Base-by-base conservation (phyloP, 202 grass and related monocot genomes). In the Dendrocalamus latiflorus region DNA sequence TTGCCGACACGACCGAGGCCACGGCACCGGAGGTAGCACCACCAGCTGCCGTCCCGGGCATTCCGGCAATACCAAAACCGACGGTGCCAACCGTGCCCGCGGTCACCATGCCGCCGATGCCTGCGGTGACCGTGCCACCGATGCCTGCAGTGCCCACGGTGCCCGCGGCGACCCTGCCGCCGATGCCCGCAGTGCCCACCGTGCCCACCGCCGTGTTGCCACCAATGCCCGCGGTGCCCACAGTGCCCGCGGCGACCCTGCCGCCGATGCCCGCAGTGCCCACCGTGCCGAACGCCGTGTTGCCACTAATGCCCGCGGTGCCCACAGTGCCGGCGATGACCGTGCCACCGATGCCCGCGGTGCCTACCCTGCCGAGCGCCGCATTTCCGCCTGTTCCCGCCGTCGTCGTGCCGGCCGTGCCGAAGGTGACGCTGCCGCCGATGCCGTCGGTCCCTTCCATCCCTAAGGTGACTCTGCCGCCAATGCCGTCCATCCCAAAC, bases 391-490 rank as follows among this genome's bases (percentile, higher is more conserved):
- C 76, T 6, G 17, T 82, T 47, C 42, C 43, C 2, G 4, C 24
- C 36, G 5, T 6, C 57, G 30, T 73, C 28, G n/a, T 72, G 54
- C 54, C 26, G 13, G 38, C 38, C 17, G 17, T 71, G 54, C 55
- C 79, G 5, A 82, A 75, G 56, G 24, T 77, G 67, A 59, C 65
- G 0, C 17, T 81, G 67, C 79, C 41, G 0, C 53, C 54, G 24
- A 59, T 81, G 24, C 78, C 65, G 16, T 10, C 21, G 37, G 0
- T 50, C 48, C 48, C 48, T 50, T 50, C 48, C 48, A 34, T 70
- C 5, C 78, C 78, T 1, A 81, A 58, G 67, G 41, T 62, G 3
- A 73, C 57, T 8, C 56, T 73, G 68, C 68, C 80, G 5, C 80
- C 69, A 13, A 73, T 74, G 42, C 68, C 41, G 3, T 17, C 66